A percentile compares a stretch with the other conserved stretches of the same genome.
Evolutionary conservation across 148 eudicot genomes (phyloP).

Genomic region (Rhododendron kiyosumense): DNA sequence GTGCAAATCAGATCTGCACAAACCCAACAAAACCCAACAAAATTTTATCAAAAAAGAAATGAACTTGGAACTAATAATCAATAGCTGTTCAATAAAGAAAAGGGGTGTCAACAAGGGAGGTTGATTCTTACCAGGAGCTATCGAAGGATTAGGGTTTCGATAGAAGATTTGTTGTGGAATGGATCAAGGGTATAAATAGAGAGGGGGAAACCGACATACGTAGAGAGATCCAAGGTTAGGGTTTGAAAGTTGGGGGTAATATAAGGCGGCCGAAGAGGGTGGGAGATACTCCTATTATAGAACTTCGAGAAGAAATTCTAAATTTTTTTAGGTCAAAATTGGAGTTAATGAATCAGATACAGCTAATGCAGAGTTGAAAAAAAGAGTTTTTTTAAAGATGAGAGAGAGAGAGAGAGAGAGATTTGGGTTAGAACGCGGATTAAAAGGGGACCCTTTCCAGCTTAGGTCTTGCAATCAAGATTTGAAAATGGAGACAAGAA

Average conservation of each 20-base stretch:
- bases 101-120: neutral
- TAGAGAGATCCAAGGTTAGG: neutral
- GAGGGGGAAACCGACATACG: neutral
- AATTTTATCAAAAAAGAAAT: neutral
- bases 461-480: neutral
- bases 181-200: neutral
- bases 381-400: neutral
- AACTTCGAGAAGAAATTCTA: neutral
- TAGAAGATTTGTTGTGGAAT: neutral
- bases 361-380: neutral
- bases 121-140: conserved; percentile 4
- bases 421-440: no score
- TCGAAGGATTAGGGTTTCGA: neutral
- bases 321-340: neutral
- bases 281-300: neutral
- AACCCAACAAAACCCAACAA: neutral
- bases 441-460: neutral
- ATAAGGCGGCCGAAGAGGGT: conserved; percentile 2
- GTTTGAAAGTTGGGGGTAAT: neutral
- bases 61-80: neutral
- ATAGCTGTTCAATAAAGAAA: neutral
- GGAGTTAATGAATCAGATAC: neutral
- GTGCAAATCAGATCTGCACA: conserved; percentile 6
- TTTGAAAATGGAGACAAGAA: neutral
- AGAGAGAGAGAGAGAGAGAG: neutral